Base-by-base conservation (phyloP, 805 yeast genomes). In the Dipodascus albidus region DNA sequence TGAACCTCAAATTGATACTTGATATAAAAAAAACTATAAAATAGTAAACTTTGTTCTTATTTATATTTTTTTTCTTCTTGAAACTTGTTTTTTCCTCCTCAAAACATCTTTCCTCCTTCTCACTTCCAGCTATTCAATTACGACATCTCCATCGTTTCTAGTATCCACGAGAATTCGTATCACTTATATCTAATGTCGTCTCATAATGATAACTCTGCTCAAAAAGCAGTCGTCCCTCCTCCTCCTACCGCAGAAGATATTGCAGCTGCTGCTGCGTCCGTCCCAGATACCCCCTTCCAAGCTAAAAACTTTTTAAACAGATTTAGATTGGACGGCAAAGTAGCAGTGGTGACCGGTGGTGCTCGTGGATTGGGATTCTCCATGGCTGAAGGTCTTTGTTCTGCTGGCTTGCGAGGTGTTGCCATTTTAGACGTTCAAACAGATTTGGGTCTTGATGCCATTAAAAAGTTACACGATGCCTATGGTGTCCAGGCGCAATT, bases 321-420 rank as follows among this genome's bases (percentile, higher is more conserved):
- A 53, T 81, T 80, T 70, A 72, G 82, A 58, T 74, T 81, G 59
- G 83, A 79, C 60, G 85, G 84, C 53, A 77, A 78, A 70, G 75
- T 81, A 52, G 85, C 81, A 55, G 71, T 81, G 31, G 70, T 81
- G 54, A 81, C 86, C 50, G 86, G 86, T 48, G 86, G 85, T 47
- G 81, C 84, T 51, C 81, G 86, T 41, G 86, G 86, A 41, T 74
- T 82, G 58, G 83, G 83, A 23, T 72, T 77, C 53, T 76, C 80
- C 47, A 70, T 81, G 70, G 77, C 83, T 54, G 78, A 83, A 66
- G 84, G 83, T 19, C 72, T 80, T 49, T 68, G 83, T 64, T 79
- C 72, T 41, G 74, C 70, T 27, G 75, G 77, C 70, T 60, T 82
- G 67, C 66, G 81, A 77, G 67, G 84, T 71, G 55, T 81, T 68